These are phyloP conservation scores for Taphrina wiesneri DNA, from an alignment of 1,139 yeast species.

Conservation along the genomic window DNA sequence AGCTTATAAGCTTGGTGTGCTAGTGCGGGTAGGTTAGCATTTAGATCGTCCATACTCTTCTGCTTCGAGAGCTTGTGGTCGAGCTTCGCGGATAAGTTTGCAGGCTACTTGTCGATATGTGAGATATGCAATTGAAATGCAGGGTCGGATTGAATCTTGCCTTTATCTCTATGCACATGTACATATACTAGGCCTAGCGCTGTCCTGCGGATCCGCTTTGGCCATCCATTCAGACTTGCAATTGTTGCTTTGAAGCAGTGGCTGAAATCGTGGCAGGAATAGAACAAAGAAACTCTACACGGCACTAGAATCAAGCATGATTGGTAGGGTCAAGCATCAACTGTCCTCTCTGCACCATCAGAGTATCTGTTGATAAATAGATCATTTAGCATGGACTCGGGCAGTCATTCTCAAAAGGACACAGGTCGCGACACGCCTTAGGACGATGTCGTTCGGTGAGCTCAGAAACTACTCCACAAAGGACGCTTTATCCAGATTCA, in stretches of 20 bases:
- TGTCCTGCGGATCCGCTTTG: no score
- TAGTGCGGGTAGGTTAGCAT: background rate
- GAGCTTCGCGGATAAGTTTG: no score
- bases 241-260: background rate
- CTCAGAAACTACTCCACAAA: conserved; percentile 27
- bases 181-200: no score
- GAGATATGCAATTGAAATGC: background rate
- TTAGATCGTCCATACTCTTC: background rate
- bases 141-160: no score
- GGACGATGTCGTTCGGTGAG: background rate
- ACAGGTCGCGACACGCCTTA: background rate
- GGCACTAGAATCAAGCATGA: background rate
- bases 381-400: no score
- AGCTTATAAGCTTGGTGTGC: background rate
- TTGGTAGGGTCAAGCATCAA: background rate
- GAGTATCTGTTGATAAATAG: background rate
- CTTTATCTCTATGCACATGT: no score
- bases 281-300: background rate
- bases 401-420: no score
- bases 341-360: background rate
- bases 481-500: conserved; percentile 28
- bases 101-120: background rate
- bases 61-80: no score
- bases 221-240: no score
- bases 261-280: background rate